Base-by-base conservation (phyloP, 1,284 basidiomycete genomes). In the Ganoderma leucocontextum region DNA sequence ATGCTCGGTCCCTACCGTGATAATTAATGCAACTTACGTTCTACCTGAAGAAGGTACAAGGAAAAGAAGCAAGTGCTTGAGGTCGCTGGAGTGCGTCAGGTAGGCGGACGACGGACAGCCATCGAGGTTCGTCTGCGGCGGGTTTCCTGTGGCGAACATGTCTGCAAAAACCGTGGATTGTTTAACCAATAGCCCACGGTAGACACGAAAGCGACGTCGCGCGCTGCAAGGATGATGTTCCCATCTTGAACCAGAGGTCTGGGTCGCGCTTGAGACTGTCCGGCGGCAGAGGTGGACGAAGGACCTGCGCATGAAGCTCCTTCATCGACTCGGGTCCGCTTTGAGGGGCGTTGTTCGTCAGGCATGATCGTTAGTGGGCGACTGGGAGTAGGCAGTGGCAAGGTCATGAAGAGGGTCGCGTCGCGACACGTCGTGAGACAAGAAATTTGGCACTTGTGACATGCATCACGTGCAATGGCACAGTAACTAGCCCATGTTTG, bases 161-260 rank as follows among this genome's bases (percentile, higher is more conserved):
- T 69, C 70, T 1, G 60, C n/a, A 33, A 72, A 72, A 0, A 72
- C 64, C 4, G 64, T 44, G 1, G 68, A 72, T 17, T 65, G 58
- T 7, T 52, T 42, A 2, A 19, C 35, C 2, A 63, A 59, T 9
- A 74, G 88, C 0, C 91, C 89, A 1, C 85, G 84, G 74, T 93
- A 91, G 2, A 93, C 87, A 69, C 89, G 91, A 82, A 93, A 93
- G 84, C 86, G 10, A 83, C 82, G 9, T 79, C 77, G 0, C 83
- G 84, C 1, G 87, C 82, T 53, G 90, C 76, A 65, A 93, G 83
- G 60, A 92, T 80, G 47, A 91, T 80, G 74, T 91, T 93, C 4
- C 91, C 91, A 72, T 93, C 91, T 0, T 79, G 76, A 93, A 91
- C 89, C 89, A 92, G 72, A 91, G 84, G 66, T 90, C 88, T 0